Base-by-base conservation (phyloP, 2,329 filamentous ascomycete genomes). In the Trichoderma afroharzianum region DNA sequence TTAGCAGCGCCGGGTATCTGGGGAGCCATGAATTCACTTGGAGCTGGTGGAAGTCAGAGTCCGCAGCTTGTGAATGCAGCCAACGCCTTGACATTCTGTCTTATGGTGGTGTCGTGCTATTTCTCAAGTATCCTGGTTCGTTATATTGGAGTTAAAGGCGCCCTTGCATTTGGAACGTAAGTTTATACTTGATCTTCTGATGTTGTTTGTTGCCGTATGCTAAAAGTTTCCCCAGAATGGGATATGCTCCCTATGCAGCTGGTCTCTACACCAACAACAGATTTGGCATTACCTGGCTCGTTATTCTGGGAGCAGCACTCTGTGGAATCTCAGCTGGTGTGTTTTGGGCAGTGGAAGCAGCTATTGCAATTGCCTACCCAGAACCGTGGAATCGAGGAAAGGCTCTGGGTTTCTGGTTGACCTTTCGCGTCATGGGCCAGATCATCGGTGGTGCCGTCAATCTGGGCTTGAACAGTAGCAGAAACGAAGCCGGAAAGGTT, bases 341-440 rank as follows among this genome's bases (percentile, higher is more conserved):
- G 0, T 93, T 93, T 79, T 94, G 92, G 92, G 90, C 90, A 84
- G 88, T 91, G 0, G 92, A 94, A 80, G 90, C 90, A 0, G 91
- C 92, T 0, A 92, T 94, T 71, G 91, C 91, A 0, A 87, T 93
- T 24, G 85, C 88, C 0, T 94, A 94, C 74, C 91, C 91, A 0
- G 91, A 93, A 75, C 90, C 91, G 0, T 88, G 88, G 77, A 92
- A 92, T 62, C 86, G 88, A 68, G 90, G 90, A 0, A 86, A 86
- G 18, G 88, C 89, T 21, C 81, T 93, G 0, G 91, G 90, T 0
- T 90, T 91, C 76, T 94, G 92, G 92, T 83, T 93, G 4, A 85
- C 82, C 0, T 87, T 82, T 74, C 82, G 85, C 0, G 84, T 92
- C 1, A 82, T 84, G 2, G 91, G 91, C 0, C 91, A 93, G 77